A percentile compares a stretch with the other conserved stretches of the same genome.
Evolutionary conservation across 441 rosid genomes (phyloP).

Genomic region (Geranium incanum): DNA sequence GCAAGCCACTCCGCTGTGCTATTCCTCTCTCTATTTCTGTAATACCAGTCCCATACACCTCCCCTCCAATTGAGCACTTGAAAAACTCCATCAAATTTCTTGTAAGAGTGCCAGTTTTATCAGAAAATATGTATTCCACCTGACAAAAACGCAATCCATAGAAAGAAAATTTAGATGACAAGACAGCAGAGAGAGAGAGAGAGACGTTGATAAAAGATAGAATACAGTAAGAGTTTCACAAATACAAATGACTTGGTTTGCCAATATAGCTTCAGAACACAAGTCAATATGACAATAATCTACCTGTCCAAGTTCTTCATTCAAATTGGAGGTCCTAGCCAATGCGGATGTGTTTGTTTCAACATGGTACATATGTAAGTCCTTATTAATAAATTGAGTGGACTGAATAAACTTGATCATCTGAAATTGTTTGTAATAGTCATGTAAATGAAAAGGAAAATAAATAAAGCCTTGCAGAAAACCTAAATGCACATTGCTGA

Average conservation of each 20-base stretch:
- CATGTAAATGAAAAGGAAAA: conserved; percentile 19
- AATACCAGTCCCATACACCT: conserved; percentile 82
- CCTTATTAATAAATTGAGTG: conserved; percentile 92
- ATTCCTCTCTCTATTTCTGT: conserved; percentile 91
- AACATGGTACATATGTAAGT: conserved; percentile 77
- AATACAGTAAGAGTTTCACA: not conserved
- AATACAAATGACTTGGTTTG: not conserved
- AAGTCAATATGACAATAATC: conserved; percentile 12
- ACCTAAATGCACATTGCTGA: conserved; percentile 16
- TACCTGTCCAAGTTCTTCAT: conserved; percentile 99
- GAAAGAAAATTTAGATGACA: not conserved
- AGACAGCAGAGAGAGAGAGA: not conserved
- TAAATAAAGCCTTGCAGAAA: conserved; percentile 13
- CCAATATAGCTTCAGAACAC: conserved; percentile 1
- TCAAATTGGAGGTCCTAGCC: conserved; percentile 96
- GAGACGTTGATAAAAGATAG: not conserved
- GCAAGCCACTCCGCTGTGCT: conserved; percentile 62
- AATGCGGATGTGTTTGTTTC: conserved; percentile 90
- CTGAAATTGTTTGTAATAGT: conserved; percentile 34
- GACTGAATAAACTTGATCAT: conserved; percentile 97
- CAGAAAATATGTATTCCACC: conserved; percentile 98
- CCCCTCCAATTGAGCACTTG: conserved; percentile 99
- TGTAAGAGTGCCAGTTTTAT: conserved; percentile 99
- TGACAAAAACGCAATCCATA: conserved; percentile 32
- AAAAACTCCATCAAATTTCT: conserved; percentile 99